phyloP scores from a whole-genome alignment of 2,329 filamentous ascomycete species.

The Trichoderma harzianum region DNA sequence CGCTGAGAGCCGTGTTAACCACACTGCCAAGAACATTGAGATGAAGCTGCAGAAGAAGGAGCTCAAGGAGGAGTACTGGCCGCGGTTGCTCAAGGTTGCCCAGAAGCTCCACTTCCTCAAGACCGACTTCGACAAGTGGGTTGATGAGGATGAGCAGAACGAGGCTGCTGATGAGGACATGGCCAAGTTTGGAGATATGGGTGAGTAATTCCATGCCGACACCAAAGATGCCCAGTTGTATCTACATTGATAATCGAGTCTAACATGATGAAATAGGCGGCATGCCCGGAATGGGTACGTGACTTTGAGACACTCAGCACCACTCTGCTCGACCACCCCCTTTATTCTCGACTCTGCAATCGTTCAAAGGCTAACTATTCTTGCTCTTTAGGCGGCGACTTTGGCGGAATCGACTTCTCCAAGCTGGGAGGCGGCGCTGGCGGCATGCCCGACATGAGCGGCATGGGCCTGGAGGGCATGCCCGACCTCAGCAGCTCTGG shows the following conservation, averaged over 20 bases:
- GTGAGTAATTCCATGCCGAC: conserved; percentile 38
- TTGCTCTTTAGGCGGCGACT: conserved; percentile 55
- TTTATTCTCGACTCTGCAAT: neutral
- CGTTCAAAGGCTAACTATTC: neutral
- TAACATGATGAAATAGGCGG: conserved; percentile 38
- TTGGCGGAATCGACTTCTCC: conserved; percentile 89
- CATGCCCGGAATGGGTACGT: conserved; percentile 54
- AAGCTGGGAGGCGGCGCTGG: conserved; percentile 68
- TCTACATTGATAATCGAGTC: neutral
- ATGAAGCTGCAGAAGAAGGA: conserved; percentile 97
- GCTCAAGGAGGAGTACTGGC: conserved; percentile 91
- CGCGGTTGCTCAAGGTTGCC: conserved; percentile 82
- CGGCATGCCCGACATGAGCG: conserved; percentile 29
- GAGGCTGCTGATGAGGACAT: conserved; percentile 80
- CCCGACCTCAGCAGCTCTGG: conserved; percentile 58
- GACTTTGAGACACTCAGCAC: neutral
- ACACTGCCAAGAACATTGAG: conserved; percentile 85
- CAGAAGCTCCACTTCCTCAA: conserved; percentile 94
- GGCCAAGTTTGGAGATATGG: conserved; percentile 64
- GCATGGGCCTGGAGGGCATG: conserved; percentile 52
- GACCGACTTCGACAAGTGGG: conserved; percentile 99
- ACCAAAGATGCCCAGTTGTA: neutral
- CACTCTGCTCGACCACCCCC: neutral
- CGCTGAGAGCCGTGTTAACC: conserved; percentile 77
- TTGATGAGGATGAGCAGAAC: conserved; percentile 98